A percentile compares a stretch with the other conserved stretches of the same genome.
Conservation (phyloP, 768 basidiomycete species). For the Podaxis sp. region DNA sequence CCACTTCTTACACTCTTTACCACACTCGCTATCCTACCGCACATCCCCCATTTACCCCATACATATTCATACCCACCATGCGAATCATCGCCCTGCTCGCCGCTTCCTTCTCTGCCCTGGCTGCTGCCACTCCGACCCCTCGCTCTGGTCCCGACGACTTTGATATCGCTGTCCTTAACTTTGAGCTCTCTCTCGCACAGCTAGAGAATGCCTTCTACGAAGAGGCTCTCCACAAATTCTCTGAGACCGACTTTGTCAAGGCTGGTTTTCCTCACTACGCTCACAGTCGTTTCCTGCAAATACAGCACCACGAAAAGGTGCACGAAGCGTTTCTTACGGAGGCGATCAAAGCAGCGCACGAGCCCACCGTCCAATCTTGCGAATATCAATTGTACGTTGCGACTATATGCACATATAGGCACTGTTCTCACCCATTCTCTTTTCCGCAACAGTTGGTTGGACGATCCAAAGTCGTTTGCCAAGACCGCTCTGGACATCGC, state of each 20-base stretch:
- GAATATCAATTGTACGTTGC: slow-evolving; percentile 55
- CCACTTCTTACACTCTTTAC: slow-evolving; percentile 6
- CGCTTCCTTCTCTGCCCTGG: not conserved
- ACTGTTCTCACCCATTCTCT: not conserved
- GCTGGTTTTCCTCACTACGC: slow-evolving; percentile 46
- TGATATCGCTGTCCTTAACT: slow-evolving; percentile 35
- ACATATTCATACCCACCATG: not conserved
- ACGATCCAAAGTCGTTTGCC: not conserved
- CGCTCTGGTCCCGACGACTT: not conserved
- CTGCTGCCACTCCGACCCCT: not conserved
- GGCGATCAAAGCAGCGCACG: slow-evolving; percentile 37
- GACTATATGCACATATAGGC: not conserved
- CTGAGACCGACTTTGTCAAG: slow-evolving; percentile 35
- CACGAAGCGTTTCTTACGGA: slow-evolving; percentile 30
- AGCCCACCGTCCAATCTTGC: slow-evolving; percentile 47
- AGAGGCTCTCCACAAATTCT: slow-evolving; percentile 37
- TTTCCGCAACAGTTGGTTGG: not conserved
- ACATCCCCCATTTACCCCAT: not conserved
- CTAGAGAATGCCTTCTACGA: slow-evolving; percentile 45
- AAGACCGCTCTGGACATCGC: slow-evolving; percentile 45
- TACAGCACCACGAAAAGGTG: slow-evolving; percentile 40
- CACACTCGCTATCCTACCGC: not conserved
- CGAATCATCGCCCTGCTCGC: slow-evolving; percentile 2
- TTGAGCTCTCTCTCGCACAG: slow-evolving; percentile 43
- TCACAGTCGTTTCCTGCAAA: slow-evolving; percentile 46